phyloP scores from a whole-genome alignment of 2,329 filamentous ascomycete genomes.

The Claviceps arundinis region DNA sequence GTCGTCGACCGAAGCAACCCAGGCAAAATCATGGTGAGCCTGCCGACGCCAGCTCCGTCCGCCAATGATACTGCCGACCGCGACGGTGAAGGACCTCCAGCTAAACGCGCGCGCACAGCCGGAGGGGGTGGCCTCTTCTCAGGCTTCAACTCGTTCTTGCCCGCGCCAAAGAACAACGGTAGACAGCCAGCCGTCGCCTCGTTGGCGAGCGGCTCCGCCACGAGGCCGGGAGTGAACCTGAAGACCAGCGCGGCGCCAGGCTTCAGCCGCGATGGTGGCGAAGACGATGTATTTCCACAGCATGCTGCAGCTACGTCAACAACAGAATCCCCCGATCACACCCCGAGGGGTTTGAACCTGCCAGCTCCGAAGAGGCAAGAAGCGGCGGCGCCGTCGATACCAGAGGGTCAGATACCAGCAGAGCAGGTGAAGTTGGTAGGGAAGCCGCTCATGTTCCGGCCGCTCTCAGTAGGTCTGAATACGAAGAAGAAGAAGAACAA shows the following conservation, averaged over 20 bases:
- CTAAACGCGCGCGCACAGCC: slow-evolving; percentile 53
- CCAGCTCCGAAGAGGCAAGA: slow-evolving; percentile 28
- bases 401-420: slow-evolving; percentile 43
- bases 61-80: slow-evolving; percentile 24
- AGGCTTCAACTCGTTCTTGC: slow-evolving; percentile 76
- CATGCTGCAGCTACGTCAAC: slow-evolving; percentile 1
- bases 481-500: slow-evolving; percentile 50
- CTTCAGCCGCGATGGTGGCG: slow-evolving; percentile 49
- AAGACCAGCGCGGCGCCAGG: slow-evolving; percentile 76
- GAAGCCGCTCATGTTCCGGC: slow-evolving; percentile 78
- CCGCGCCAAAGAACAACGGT: slow-evolving; percentile 58
- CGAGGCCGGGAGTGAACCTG: slow-evolving; percentile 41
- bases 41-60: slow-evolving; percentile 39
- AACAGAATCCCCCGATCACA: slow-evolving; percentile 1
- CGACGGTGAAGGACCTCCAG: slow-evolving; percentile 32
- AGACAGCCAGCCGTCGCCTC: slow-evolving; percentile 14
- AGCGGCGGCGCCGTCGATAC: slow-evolving; percentile 34
- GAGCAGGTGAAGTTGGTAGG: slow-evolving; percentile 56
- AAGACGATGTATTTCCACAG: slow-evolving; percentile 7
- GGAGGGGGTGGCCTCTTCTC: slow-evolving; percentile 49
- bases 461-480: slow-evolving; percentile 70
- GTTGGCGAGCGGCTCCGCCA: slow-evolving; percentile 16
- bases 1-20: slow-evolving; percentile 70
- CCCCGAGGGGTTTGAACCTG: slow-evolving; percentile 17
- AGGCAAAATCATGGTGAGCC: slow-evolving; percentile 70